phyloP scores from a whole-genome alignment of 495 filamentous ascomycete genomes.

The Penicillium coprophilum region DNA sequence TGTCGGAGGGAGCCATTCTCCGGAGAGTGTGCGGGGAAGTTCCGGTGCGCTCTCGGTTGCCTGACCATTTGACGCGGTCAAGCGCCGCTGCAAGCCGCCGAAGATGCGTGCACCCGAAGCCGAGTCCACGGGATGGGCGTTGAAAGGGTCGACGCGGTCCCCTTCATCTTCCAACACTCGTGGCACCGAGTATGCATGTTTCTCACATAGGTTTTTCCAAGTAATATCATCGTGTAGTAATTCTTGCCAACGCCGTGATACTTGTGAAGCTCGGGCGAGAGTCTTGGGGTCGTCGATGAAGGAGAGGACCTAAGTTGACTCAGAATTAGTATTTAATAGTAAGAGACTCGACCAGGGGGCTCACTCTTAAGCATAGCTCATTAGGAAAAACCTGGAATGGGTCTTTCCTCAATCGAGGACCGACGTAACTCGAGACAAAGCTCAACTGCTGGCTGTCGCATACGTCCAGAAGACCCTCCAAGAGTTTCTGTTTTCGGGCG shows the following conservation, averaged over 20 bases:
- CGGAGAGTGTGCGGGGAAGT: slow-evolving; percentile 37
- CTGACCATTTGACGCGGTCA: slow-evolving; percentile 30
- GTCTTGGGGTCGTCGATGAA: slow-evolving; percentile 95
- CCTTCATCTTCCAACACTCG: slow-evolving; percentile 53
- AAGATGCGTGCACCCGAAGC: slow-evolving; percentile 21
- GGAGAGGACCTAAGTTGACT: slow-evolving; percentile 66
- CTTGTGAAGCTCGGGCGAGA: slow-evolving; percentile 86
- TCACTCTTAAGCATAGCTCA: slow-evolving; percentile 85
- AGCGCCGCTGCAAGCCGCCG: slow-evolving; percentile 28
- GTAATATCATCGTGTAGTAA: slow-evolving; percentile 93
- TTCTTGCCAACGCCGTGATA: slow-evolving; percentile 89
- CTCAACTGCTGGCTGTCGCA: slow-evolving; percentile 93
- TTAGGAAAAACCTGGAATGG: slow-evolving; percentile 87
- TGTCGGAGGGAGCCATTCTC: slow-evolving; percentile 38
- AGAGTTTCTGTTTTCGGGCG: slow-evolving; percentile 58
- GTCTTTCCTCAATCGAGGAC: slow-evolving; percentile 90
- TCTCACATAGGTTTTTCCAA: slow-evolving; percentile 94
- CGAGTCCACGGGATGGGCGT: slow-evolving; percentile 27
- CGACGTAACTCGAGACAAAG: slow-evolving; percentile 91
- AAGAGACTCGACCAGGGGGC: slow-evolving; percentile 18
- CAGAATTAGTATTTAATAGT: slow-evolving; percentile 4
- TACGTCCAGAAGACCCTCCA: slow-evolving; percentile 82
- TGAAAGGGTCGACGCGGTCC: slow-evolving; percentile 40
- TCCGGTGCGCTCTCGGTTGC: slow-evolving; percentile 30
- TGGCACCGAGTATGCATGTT: slow-evolving; percentile 74